phyloP scores from a whole-genome alignment of 208 protist species.

The Leptomonas seymouri region DNA sequence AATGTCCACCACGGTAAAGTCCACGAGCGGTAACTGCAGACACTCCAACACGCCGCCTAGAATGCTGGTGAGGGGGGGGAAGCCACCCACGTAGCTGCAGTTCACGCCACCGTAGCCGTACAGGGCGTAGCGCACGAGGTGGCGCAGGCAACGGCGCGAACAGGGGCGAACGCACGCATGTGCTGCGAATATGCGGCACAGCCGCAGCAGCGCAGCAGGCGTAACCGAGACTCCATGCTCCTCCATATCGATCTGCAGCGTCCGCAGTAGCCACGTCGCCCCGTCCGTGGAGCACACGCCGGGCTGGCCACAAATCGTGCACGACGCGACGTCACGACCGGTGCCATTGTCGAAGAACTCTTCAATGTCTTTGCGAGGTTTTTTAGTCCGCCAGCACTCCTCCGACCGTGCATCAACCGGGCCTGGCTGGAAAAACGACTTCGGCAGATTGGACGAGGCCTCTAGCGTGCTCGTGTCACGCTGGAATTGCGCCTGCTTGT shows the following conservation, averaged over 20 bases:
- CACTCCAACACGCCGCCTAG: slow-evolving; percentile 15
- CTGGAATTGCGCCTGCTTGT: slow-evolving; percentile 31
- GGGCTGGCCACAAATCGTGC: slow-evolving; percentile 56
- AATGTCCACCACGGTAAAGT: slow-evolving; percentile 75
- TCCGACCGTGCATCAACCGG: slow-evolving; percentile 20
- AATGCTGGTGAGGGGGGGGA: slow-evolving; percentile 39
- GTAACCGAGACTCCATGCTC: slow-evolving; percentile 24
- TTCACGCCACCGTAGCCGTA: slow-evolving; percentile 78
- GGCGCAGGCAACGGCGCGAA: slow-evolving; percentile 61
- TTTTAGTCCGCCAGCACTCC: slow-evolving; percentile 31
- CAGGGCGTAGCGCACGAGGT: slow-evolving; percentile 70
- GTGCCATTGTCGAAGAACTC: slow-evolving; percentile 30
- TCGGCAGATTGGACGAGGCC: background rate
- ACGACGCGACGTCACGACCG: slow-evolving; percentile 19
- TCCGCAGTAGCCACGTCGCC: slow-evolving; percentile 44
- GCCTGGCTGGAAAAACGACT: slow-evolving; percentile 16
- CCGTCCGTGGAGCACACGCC: slow-evolving; percentile 41
- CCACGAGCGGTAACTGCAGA: slow-evolving; percentile 26
- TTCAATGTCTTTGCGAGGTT: slow-evolving; percentile 22
- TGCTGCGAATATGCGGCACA: slow-evolving; percentile 43
- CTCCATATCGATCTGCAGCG: slow-evolving; percentile 56
- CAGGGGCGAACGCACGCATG: slow-evolving; percentile 49
- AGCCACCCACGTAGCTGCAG: slow-evolving; percentile 33
- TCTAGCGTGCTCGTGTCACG: background rate
- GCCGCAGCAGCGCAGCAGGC: slow-evolving; percentile 48